These are phyloP conservation scores for Dysphania ambrosioides DNA, from an alignment of 148 eudicot genomes.

Conservation along the genomic window DNA sequence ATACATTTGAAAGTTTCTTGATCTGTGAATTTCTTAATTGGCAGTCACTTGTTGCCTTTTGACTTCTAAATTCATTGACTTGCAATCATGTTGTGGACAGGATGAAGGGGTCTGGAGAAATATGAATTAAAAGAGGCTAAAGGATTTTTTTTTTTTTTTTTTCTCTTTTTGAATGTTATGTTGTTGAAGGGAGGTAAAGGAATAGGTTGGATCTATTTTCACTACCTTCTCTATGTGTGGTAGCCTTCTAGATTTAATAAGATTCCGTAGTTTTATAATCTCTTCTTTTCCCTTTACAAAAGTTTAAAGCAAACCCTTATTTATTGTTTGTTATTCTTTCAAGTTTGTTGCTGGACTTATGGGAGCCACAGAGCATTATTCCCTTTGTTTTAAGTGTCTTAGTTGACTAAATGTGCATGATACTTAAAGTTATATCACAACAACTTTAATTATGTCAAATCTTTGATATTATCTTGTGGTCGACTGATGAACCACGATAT, in stretches of 20 bases:
- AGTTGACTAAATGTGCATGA: neutral
- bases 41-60: neutral
- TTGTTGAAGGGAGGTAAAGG: neutral
- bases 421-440: neutral
- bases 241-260: neutral
- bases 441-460: neutral
- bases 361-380: neutral
- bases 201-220: neutral
- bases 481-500: too few relatives aligned
- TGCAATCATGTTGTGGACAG: neutral
- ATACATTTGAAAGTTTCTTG: neutral
- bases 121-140: neutral
- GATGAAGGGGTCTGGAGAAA: neutral
- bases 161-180: neutral
- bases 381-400: neutral
- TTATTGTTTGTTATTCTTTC: neutral
- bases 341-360: neutral
- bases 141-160: neutral
- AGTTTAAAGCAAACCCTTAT: neutral
- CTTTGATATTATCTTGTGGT: too few relatives aligned
- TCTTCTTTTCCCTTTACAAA: neutral
- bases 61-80: neutral
- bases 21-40: neutral
- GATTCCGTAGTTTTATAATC: neutral
- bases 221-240: neutral